A percentile compares a stretch with the other conserved stretches of the same genome.
Conservation (phyloP, 2,329 filamentous ascomycete species). For the Colletotrichum liriopes region DNA sequence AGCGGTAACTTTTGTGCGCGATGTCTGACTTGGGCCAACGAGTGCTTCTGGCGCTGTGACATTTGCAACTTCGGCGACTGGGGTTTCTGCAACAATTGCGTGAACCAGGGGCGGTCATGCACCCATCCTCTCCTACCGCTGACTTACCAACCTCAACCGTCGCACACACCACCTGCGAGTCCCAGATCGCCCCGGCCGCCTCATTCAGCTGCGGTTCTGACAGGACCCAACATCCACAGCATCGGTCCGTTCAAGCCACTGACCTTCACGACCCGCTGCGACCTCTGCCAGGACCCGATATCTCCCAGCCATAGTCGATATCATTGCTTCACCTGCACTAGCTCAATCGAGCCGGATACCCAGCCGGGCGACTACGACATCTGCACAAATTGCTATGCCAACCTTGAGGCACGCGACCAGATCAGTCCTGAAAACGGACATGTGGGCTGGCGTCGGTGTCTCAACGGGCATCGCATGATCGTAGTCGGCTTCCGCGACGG, state of each 20-base stretch:
- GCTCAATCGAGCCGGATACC: constrained; percentile 61
- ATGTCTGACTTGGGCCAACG: constrained; percentile 81
- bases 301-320: constrained; percentile 78
- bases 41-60: constrained; percentile 92
- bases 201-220: constrained; percentile 63
- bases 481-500: constrained; percentile 82
- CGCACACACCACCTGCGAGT: constrained; percentile 56
- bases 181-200: constrained; percentile 61
- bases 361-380: constrained; percentile 87
- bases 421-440: constrained; percentile 84
- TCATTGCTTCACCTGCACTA: constrained; percentile 84
- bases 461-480: constrained; percentile 86
- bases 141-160: constrained; percentile 68
- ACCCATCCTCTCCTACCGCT: constrained; percentile 86
- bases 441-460: constrained; percentile 87
- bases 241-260: constrained; percentile 76
- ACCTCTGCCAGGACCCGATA: constrained; percentile 83
- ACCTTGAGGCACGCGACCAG: constrained; percentile 73
- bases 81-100: constrained; percentile 92
- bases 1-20: constrained; percentile 88
- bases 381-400: constrained; percentile 83
- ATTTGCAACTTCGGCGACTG: constrained; percentile 93
- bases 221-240: constrained; percentile 61
- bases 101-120: constrained; percentile 86
- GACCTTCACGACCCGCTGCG: constrained; percentile 82